Percentiles rank a stretch among this genome's conserved stretches.
Evolutionary conservation across 1,284 basidiomycete genomes (phyloP).

Genomic region (Rhodotorula sp.): DNA sequence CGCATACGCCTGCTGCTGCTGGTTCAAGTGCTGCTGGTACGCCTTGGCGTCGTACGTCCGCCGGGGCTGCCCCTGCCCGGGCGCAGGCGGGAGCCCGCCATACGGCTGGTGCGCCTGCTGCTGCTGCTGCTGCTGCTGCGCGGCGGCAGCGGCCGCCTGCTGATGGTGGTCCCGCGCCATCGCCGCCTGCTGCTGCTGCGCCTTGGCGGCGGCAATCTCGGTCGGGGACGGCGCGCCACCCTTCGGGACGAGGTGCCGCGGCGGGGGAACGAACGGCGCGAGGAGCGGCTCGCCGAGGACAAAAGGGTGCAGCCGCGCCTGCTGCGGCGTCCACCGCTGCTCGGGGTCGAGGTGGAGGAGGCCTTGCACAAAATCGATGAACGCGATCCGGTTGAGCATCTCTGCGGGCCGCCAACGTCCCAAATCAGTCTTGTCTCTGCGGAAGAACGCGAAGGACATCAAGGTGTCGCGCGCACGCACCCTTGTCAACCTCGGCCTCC

Average conservation of each 20-base stretch:
- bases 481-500: conserved; percentile 78
- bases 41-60: not conserved
- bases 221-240: conserved; percentile 10
- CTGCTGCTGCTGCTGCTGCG: not conserved
- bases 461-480: not conserved
- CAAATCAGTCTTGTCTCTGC: not conserved
- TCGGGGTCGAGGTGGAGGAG: conserved; percentile 92
- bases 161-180: conserved; percentile 32
- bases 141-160: conserved; percentile 17
- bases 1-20: conserved; percentile 7
- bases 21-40: not conserved
- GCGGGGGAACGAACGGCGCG: conserved; percentile 50
- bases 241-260: conserved; percentile 29
- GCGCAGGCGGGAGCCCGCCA: not conserved
- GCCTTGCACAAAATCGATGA: conserved; percentile 97
- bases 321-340: conserved; percentile 94
- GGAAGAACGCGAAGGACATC: not conserved
- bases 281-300: conserved; percentile 78
- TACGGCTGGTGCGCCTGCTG: conserved; percentile 1
- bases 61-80: not conserved
- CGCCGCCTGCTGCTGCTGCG: conserved; percentile 65
- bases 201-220: conserved; percentile 54
- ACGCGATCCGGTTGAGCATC: conserved; percentile 87
- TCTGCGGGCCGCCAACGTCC: conserved; percentile 58
- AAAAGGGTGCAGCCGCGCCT: conserved; percentile 93